Conservation (phyloP, 768 basidiomycete genomes). For the Podaxis sp. region DNA sequence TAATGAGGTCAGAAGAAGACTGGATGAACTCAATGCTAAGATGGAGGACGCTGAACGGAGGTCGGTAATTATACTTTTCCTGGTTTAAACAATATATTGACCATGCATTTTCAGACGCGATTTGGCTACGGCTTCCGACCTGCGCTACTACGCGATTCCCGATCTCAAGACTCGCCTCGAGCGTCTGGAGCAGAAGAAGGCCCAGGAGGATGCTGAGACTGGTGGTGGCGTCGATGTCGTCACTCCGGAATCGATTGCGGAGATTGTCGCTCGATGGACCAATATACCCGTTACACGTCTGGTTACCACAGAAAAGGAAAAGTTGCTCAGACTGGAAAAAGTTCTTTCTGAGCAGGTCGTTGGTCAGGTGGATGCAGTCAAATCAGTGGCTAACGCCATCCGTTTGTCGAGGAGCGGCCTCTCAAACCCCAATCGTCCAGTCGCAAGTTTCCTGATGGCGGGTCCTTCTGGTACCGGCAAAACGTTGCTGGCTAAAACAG, state of each 20-base stretch:
- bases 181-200: slow-evolving; percentile 70
- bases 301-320: slow-evolving; percentile 89
- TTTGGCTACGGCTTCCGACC: slow-evolving; percentile 77
- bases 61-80: slow-evolving; percentile 33
- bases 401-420: slow-evolving; percentile 92
- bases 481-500: slow-evolving; percentile 87
- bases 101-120: slow-evolving; percentile 48
- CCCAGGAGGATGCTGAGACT: slow-evolving; percentile 60
- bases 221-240: slow-evolving; percentile 65
- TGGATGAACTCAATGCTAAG: slow-evolving; percentile 91
- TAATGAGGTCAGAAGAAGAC: slow-evolving; percentile 68
- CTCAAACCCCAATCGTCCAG: slow-evolving; percentile 81
- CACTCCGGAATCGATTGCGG: slow-evolving; percentile 87
- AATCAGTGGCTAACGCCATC: slow-evolving; percentile 91
- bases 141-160: slow-evolving; percentile 90
- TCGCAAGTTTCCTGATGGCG: slow-evolving; percentile 90
- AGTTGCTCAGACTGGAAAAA: slow-evolving; percentile 84
- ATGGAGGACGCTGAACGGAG: slow-evolving; percentile 90
- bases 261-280: slow-evolving; percentile 93
- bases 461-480: slow-evolving; percentile 93
- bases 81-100: slow-evolving; percentile 16
- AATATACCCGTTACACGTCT: slow-evolving; percentile 86
- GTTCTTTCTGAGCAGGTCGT: slow-evolving; percentile 75
- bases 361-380: slow-evolving; percentile 89
- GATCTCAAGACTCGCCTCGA: slow-evolving; percentile 77